These are phyloP conservation scores for Lobosporangium transversale DNA, from an alignment of 192 early-diverging fungal species.

Conservation along the genomic window DNA sequence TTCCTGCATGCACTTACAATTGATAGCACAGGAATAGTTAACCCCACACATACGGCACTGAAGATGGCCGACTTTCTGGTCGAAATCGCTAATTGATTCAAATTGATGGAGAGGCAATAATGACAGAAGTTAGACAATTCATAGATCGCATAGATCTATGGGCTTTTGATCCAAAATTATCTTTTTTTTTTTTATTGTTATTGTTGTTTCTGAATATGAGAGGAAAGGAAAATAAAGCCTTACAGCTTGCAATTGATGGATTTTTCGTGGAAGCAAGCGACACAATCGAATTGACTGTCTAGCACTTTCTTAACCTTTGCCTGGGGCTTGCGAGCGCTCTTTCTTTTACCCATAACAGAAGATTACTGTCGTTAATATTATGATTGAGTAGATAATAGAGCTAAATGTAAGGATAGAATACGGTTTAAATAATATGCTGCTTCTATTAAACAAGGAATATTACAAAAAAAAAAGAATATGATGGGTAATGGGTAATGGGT, in stretches of 20 bases:
- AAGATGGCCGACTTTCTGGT: constrained; percentile 78
- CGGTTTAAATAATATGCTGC: too few relatives aligned
- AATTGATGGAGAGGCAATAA: not conserved
- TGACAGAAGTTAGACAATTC: not conserved
- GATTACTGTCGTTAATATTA: not conserved
- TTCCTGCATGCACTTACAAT: constrained; percentile 55
- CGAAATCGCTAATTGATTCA: constrained; percentile 61
- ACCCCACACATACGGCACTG: constrained; percentile 83
- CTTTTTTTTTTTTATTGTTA: not conserved
- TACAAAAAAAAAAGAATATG: constrained; percentile 10
- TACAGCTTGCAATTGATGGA: constrained; percentile 81
- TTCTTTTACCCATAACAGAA: constrained; percentile 46
- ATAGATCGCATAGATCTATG: too few relatives aligned
- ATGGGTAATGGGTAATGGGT: not conserved
- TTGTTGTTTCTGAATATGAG: not conserved
- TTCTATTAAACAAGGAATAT: too few relatives aligned
- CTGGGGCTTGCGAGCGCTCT: constrained; percentile 70
- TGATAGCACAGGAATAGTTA: constrained; percentile 76
- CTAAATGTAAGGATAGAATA: not conserved
- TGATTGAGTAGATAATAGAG: not conserved
- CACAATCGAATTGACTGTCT: constrained; percentile 81
- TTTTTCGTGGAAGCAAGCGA: constrained; percentile 91
- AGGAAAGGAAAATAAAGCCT: constrained; percentile 11
- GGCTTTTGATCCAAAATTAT: too few relatives aligned
- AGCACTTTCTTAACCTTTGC: constrained; percentile 71